Percentiles rank a stretch among this genome's conserved stretches.
Evolutionary conservation across 352 stramenopile genomes (phyloP).

Genomic region (Phytophthora europaea): DNA sequence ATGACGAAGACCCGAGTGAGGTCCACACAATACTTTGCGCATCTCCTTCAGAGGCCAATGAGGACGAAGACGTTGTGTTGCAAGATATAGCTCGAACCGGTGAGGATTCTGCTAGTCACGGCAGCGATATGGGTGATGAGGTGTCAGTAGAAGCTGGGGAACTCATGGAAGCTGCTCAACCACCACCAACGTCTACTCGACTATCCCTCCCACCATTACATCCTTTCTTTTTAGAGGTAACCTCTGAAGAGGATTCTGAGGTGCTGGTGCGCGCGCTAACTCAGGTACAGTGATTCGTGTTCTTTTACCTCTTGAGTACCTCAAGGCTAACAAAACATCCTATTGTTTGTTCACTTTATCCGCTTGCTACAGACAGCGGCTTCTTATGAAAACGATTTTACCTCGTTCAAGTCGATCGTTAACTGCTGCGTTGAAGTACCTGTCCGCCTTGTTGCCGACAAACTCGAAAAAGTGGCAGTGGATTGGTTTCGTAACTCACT

Average conservation of each 20-base stretch:
- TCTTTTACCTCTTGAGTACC: background rate
- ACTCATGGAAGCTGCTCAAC: background rate
- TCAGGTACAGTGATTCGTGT: constrained; percentile 18
- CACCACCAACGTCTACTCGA: constrained; percentile 7
- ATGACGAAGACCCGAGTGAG: background rate
- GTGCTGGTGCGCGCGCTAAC: constrained; percentile 27
- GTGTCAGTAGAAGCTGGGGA: background rate
- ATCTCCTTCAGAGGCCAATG: background rate
- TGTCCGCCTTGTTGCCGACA: constrained; percentile 46
- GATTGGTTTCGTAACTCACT: constrained; percentile 55
- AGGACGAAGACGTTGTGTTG: constrained; percentile 22
- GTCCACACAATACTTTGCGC: background rate
- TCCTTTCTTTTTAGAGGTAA: constrained; percentile 40
- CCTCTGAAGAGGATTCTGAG: constrained; percentile 30
- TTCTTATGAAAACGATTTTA: constrained; percentile 29
- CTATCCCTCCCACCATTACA: constrained; percentile 38
- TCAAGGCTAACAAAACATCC: background rate
- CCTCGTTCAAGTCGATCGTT: constrained; percentile 57
- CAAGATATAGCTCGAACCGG: constrained; percentile 10
- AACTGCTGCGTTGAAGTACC: constrained; percentile 52
- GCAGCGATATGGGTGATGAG: constrained; percentile 4
- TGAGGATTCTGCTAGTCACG: background rate
- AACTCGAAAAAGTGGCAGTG: constrained; percentile 60
- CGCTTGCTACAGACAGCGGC: constrained; percentile 17
- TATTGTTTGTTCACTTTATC: constrained; percentile 1